Evolutionary conservation across 148 eudicot genomes (phyloP), one percentile per base, ranked within the genome.

Genomic region (Chenopodium album): DNA sequence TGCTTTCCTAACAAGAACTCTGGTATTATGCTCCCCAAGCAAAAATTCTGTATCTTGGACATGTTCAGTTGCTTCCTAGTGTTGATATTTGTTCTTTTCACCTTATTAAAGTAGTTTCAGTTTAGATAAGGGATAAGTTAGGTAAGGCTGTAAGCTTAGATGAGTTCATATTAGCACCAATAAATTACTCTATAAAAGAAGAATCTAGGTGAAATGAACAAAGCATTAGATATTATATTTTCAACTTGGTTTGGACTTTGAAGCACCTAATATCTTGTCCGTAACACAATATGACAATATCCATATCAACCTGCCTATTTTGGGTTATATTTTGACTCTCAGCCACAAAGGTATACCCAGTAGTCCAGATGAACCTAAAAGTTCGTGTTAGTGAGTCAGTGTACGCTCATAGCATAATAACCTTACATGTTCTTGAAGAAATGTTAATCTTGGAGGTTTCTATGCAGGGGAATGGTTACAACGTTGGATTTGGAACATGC

Each of bases 401-500:
- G 23, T 78, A 23, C 16, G 9, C 22, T 41, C 41, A 26, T 26
- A 23, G 63, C 60, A 1, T 50, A 48, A 2, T 14, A 9, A 9
- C 46, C 11, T 47, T 26, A 67, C 46, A 50, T 48, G 77, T 41
- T 13, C 16, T 19, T 75, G 59, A 14, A 14, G 46, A 31, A 47
- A 31, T 73, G 44, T 83, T 63, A 47, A 74, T 50, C 66, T 62
- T 68, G 76, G 68, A 44, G n/a, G 69, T 80, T 12, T 69, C 22
- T 73, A 7, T 89, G 89, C 97, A 94, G 98, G 98, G 97, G 52
- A 83, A 88, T 75, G 98, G 92, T 54, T 94, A 90, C 87, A 92
- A 83, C 66, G 87, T 94, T 64, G 98, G 97, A 71, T 94, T 94
- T 44, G 98, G 98, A 59, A 88, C 87, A 32, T 94, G 98, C 90